Percentiles rank a stretch among this genome's conserved stretches.
Conservation (phyloP, 371 early-diverging fungal species). For the Lichtheimia corymbifera region DNA sequence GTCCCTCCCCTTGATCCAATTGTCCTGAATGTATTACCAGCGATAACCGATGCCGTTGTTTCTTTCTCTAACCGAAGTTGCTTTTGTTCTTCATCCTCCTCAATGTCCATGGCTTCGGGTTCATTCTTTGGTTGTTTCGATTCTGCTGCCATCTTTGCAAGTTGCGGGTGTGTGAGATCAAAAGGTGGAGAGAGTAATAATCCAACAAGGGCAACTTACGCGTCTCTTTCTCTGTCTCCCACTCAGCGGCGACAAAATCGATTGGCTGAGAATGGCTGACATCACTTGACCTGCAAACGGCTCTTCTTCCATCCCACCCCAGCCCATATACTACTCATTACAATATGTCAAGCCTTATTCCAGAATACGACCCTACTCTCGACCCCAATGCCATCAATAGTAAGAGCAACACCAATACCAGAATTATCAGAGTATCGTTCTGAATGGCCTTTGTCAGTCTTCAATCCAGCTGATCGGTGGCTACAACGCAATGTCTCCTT, state of each 20-base stretch:
- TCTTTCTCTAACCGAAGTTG: conserved; percentile 45
- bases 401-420: not conserved
- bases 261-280: conserved; percentile 1
- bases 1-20: not conserved
- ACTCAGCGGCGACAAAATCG: conserved; percentile 1
- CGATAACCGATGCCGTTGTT: conserved; percentile 30
- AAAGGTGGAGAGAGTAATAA: not conserved
- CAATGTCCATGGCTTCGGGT: conserved; percentile 45
- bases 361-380: not conserved
- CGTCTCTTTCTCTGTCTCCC: not conserved
- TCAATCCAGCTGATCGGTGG: not conserved
- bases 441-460: not conserved
- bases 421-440: not conserved
- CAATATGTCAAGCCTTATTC: not conserved
- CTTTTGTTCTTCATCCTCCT: conserved; percentile 42
- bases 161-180: not conserved
- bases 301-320: too few species aligned
- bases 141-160: conserved; percentile 22
- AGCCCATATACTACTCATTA: not conserved
- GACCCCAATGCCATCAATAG: not conserved
- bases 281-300: not conserved
- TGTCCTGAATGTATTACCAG: conserved; percentile 7
- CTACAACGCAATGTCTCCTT: not conserved
- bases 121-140: conserved; percentile 26
- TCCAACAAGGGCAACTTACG: conserved; percentile 1